Evolutionary conservation across 192 early-diverging fungal genomes (phyloP).

Genomic region (Coemansia guatemalensis): DNA sequence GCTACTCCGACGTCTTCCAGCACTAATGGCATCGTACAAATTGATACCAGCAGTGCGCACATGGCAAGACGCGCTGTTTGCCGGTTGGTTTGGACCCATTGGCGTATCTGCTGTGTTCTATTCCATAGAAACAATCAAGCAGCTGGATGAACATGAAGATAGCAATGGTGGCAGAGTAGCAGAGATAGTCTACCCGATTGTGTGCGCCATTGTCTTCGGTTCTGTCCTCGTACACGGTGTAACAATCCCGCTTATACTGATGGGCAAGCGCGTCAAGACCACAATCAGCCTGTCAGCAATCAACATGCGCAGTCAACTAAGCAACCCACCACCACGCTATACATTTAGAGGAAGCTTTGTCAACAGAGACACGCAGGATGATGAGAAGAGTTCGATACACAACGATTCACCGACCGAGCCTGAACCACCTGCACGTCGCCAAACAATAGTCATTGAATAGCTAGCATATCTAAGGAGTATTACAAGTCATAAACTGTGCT

Average conservation of each 20-base stretch:
- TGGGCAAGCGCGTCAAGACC: slow-evolving; percentile 53
- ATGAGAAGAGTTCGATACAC: too few relatives aligned
- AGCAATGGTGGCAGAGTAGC: slow-evolving; percentile 14
- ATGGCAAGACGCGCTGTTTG: slow-evolving; percentile 75
- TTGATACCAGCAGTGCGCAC: slow-evolving; percentile 69
- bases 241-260: slow-evolving; percentile 73
- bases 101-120: slow-evolving; percentile 69
- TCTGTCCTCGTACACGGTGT: slow-evolving; percentile 83
- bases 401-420: too few relatives aligned
- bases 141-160: slow-evolving; percentile 29
- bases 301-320: slow-evolving; percentile 18
- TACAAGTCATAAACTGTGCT: too few relatives aligned
- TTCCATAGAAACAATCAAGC: slow-evolving; percentile 47
- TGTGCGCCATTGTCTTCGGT: slow-evolving; percentile 73
- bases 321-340: slow-evolving; percentile 3
- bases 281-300: slow-evolving; percentile 26
- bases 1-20: slow-evolving; percentile 71
- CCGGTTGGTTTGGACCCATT: slow-evolving; percentile 92
- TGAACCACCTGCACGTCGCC: too few relatives aligned
- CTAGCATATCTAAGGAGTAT: too few relatives aligned
- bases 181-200: slow-evolving; percentile 55
- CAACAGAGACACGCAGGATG: too few relatives aligned
- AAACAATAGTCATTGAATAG: too few relatives aligned
- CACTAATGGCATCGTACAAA: slow-evolving; percentile 61
- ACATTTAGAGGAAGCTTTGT: too few relatives aligned